These are phyloP conservation scores for Globisporangium camurandrum DNA, from an alignment of 352 stramenopile species.

Conservation along the genomic window DNA sequence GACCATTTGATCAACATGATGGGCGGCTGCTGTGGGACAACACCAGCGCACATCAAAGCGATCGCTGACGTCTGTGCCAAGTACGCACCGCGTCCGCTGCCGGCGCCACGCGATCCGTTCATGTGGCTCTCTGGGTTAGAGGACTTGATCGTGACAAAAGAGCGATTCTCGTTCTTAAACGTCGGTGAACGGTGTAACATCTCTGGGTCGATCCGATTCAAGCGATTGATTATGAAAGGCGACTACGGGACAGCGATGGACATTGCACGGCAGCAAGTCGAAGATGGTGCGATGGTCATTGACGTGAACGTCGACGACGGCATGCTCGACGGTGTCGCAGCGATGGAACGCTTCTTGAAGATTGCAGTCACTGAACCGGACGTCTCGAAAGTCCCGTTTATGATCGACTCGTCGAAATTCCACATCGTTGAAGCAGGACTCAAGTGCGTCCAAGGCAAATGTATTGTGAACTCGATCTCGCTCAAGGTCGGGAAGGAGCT, in stretches of 20 bases:
- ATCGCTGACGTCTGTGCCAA: slow-evolving; percentile 75
- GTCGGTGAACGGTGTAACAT: slow-evolving; percentile 96
- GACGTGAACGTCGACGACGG: slow-evolving; percentile 98
- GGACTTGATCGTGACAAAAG: slow-evolving; percentile 90
- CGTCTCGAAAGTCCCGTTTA: slow-evolving; percentile 95
- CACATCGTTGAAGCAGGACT: slow-evolving; percentile 95
- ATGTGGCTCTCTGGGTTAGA: slow-evolving; percentile 96
- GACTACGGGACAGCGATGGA: slow-evolving; percentile 95
- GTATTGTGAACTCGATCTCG: slow-evolving; percentile 96
- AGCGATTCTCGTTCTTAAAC: slow-evolving; percentile 94
- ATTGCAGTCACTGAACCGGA: slow-evolving; percentile 96
- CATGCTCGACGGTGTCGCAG: slow-evolving; percentile 92
- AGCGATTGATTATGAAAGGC: slow-evolving; percentile 93
- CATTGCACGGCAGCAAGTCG: slow-evolving; percentile 94
- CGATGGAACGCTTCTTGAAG: slow-evolving; percentile 97
- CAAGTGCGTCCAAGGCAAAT: slow-evolving; percentile 97
- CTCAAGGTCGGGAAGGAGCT: slow-evolving; percentile 96
- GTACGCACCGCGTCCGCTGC: slow-evolving; percentile 80
- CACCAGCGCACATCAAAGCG: slow-evolving; percentile 91
- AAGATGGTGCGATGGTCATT: slow-evolving; percentile 95
- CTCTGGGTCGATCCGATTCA: slow-evolving; percentile 92
- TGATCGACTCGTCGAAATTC: slow-evolving; percentile 98
- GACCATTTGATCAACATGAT: slow-evolving; percentile 96
- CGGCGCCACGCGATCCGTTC: slow-evolving; percentile 79
- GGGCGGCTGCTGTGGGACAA: slow-evolving; percentile 95